Evolutionary conservation across 768 basidiomycete species (phyloP), one percentile per base, ranked within the genome.

Genomic region (Boletus rubescentipes): DNA sequence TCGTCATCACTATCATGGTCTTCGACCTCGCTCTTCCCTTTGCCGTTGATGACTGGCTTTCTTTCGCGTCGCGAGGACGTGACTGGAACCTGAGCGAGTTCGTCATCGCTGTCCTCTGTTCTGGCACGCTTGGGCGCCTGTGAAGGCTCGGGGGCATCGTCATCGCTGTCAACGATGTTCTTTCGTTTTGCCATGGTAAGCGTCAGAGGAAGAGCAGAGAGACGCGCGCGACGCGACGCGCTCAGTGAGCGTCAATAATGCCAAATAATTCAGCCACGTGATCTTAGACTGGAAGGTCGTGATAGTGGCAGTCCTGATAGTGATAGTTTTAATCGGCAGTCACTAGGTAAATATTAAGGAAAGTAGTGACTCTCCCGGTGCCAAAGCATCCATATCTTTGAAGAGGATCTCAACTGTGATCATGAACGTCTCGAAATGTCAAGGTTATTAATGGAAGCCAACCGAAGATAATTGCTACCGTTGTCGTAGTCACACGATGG

Each of bases 141-240:
- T 2, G 77, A 71, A 2, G 52, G 61, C 5, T 58, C 49, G 0
- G 59, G 62, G 3, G 55, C 55, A 1, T 76, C 76, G 34, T 75
- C 73, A 39, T 83, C 81, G 21, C 78, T 77, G 50, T 77, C 74
- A 21, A 62, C 64, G 2, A 61, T 53, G 9, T 75, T 75, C 55
- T 76, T 78, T 55, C 84, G 79, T 67, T 86, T 87, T 9, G 75
- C 71, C 85, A 86, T 87, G 47, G 52, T 9, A 56, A 31, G 45
- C 37, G 57, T 20, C 16, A 42, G 44, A 36, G 36, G 18, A 20
- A 40, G 35, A 14, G 32, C 46, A 34, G 46, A n/a, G 40, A 34
- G 31, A 54, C 34, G 59, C 43, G 12, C 58, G 56, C 56, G 72
- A 70, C 72, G 72, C 70, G 70, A 61, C 64, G 53, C 60, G 52